Evolutionary conservation across 768 basidiomycete genomes (phyloP).

Genomic region (Russula abietina): DNA sequence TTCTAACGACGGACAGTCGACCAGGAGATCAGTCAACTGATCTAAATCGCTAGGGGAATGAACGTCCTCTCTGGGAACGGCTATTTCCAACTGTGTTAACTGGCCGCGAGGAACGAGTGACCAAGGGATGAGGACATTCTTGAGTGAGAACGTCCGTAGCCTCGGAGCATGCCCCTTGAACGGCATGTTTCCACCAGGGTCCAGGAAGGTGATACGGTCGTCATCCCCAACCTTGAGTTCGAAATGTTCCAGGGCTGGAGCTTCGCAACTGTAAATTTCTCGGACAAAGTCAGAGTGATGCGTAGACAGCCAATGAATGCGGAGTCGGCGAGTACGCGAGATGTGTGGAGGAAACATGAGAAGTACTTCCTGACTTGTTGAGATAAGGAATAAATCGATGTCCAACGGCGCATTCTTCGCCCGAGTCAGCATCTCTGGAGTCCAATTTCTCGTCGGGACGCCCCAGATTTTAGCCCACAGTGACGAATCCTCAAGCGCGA

Average conservation of each 20-base stretch:
- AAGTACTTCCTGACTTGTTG: neutral
- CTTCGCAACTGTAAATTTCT: neutral
- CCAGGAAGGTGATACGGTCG: neutral
- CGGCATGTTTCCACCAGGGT: neutral
- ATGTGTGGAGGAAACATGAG: neutral
- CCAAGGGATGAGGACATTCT: neutral
- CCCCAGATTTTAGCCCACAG: constrained; percentile 13
- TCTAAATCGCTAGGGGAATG: neutral
- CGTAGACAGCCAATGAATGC: neutral
- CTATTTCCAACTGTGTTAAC: constrained; percentile 3
- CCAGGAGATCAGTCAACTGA: constrained; percentile 1
- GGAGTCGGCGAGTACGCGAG: constrained; percentile 9
- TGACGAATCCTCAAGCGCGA: constrained; percentile 9
- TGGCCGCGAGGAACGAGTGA: constrained; percentile 4
- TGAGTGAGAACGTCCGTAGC: constrained; percentile 3
- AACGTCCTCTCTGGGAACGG: neutral
- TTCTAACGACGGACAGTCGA: constrained; percentile 3
- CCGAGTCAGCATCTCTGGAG: constrained; percentile 1
- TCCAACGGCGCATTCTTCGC: neutral
- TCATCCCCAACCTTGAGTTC: neutral
- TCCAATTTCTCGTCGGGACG: neutral
- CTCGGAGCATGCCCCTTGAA: constrained; percentile 1
- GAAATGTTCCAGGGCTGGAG: constrained; percentile 9
- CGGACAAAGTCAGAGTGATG: neutral
- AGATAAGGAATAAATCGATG: too few relatives aligned